These are phyloP conservation scores for Chaetomiaceae sp. DNA, from an alignment of 2,329 filamentous ascomycete genomes.

Conservation along the genomic window DNA sequence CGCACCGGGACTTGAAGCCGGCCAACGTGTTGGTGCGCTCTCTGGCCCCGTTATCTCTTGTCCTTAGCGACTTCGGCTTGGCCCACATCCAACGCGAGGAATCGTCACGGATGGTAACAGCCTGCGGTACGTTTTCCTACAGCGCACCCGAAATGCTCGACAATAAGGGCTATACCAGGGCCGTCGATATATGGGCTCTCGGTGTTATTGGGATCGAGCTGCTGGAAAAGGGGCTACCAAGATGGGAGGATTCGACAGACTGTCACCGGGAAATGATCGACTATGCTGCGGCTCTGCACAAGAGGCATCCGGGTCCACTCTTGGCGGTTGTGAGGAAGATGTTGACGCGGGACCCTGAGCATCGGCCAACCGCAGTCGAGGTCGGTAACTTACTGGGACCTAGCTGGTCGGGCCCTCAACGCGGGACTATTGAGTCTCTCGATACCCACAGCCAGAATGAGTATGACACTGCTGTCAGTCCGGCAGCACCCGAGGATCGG, in stretches of 20 bases:
- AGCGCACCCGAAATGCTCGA: conserved; percentile 1
- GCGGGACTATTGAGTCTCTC: too few species aligned
- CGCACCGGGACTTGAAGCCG: conserved; percentile 2
- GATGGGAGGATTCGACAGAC: too few species aligned
- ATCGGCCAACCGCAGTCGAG: background rate
- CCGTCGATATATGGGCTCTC: conserved; percentile 4
- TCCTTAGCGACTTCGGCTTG: conserved; percentile 2
- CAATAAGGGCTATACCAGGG: background rate
- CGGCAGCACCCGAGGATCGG: too few species aligned
- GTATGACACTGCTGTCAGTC: too few species aligned
- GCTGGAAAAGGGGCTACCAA: background rate
- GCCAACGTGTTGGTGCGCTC: conserved; percentile 5
- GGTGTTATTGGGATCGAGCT: background rate
- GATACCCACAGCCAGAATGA: too few species aligned
- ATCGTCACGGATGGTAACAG: background rate
- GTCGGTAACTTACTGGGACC: too few species aligned
- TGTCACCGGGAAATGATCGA: background rate
- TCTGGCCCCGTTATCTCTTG: background rate
- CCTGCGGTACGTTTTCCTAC: background rate
- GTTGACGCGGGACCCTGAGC: background rate
- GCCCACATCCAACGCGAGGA: background rate
- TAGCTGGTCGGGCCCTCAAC: too few species aligned
- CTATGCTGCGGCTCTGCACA: background rate
- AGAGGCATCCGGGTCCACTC: background rate
- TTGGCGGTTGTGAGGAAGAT: background rate